phyloP scores from a whole-genome alignment of 1,284 basidiomycete genomes.

The Sutorius eximius region DNA sequence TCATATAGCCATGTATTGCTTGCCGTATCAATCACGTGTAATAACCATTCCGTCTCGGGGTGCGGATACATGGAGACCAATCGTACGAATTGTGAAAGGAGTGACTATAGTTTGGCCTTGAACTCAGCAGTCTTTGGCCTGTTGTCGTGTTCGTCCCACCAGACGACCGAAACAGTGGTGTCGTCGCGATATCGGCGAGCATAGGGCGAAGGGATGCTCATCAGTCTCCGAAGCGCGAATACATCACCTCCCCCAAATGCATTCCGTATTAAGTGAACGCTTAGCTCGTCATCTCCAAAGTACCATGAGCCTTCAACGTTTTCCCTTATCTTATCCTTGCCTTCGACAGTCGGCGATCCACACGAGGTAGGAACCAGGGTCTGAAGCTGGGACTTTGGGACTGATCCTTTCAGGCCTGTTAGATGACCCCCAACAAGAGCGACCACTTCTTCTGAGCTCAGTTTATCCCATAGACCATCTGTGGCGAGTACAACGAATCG shows the following conservation, averaged over 20 bases:
- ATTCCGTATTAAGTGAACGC: conserved; percentile 92
- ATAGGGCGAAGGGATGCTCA: conserved; percentile 86
- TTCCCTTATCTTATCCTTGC: conserved; percentile 51
- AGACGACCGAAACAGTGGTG: conserved; percentile 86
- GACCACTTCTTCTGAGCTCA: conserved; percentile 95
- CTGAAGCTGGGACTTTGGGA: conserved; percentile 59
- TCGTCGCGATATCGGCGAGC: conserved; percentile 85
- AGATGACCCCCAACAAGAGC: conserved; percentile 86
- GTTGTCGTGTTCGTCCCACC: conserved; percentile 66
- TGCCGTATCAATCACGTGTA: conserved; percentile 12
- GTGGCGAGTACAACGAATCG: conserved; percentile 88
- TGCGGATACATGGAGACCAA: neutral
- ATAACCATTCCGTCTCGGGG: conserved; percentile 2
- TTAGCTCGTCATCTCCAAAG: conserved; percentile 85
- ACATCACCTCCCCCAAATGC: conserved; percentile 88
- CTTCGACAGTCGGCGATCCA: conserved; percentile 60
- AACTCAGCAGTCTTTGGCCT: conserved; percentile 31
- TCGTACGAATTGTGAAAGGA: neutral
- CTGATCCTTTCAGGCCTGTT: conserved; percentile 63
- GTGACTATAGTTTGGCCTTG: conserved; percentile 42
- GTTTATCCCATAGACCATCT: conserved; percentile 93
- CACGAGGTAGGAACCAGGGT: conserved; percentile 53
- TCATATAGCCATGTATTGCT: conserved; percentile 25
- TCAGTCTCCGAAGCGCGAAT: conserved; percentile 60
- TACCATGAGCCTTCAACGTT: conserved; percentile 61